Evolutionary conservation across 768 basidiomycete species (phyloP).

Genomic region (Kwoniella sp.): DNA sequence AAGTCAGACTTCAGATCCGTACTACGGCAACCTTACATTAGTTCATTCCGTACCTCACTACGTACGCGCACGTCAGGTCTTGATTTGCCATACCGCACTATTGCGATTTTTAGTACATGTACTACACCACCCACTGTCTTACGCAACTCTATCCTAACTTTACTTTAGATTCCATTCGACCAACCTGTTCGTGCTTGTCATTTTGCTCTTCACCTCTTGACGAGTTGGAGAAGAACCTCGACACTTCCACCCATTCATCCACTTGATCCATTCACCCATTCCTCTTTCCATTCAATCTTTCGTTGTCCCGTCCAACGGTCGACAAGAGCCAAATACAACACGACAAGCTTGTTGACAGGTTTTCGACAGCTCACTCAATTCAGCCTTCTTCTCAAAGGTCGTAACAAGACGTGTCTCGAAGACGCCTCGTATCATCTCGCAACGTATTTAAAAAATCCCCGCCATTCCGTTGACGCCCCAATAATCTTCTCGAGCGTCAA

Average conservation of each 20-base stretch:
- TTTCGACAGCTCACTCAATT: background rate
- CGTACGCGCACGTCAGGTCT: slow-evolving; percentile 2
- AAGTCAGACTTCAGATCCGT: background rate
- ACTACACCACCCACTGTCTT: too few species aligned
- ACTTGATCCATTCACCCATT: background rate
- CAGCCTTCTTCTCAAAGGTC: background rate
- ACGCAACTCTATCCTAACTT: background rate
- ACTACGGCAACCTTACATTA: background rate
- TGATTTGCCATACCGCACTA: background rate
- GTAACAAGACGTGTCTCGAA: background rate
- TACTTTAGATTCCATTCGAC: background rate
- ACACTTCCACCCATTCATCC: background rate
- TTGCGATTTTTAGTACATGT: background rate
- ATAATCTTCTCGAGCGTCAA: background rate
- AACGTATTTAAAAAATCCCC: background rate
- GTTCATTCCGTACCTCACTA: background rate
- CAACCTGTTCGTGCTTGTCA: background rate
- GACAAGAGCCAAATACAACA: background rate
- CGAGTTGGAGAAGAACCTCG: background rate
- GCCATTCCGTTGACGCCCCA: slow-evolving; percentile 1
- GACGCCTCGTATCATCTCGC: background rate
- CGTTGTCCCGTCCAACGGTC: background rate
- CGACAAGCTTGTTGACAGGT: background rate
- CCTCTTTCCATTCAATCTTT: background rate
- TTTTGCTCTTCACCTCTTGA: background rate